Conservation (phyloP, 1,284 basidiomycete genomes). For the Cryptococcus deneoformans region DNA sequence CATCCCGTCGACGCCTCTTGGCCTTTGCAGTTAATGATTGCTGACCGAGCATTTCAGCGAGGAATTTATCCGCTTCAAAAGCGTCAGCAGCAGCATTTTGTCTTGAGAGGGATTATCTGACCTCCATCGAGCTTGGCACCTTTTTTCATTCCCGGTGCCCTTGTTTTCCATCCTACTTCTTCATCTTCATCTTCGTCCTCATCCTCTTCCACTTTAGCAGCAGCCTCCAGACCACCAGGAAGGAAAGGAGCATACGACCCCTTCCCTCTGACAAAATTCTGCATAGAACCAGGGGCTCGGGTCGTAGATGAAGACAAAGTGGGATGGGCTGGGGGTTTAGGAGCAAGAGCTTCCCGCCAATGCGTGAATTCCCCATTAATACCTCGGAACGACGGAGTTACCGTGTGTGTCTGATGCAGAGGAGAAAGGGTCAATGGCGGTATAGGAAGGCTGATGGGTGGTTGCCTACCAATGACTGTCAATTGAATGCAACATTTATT, state of each 20-base stretch:
- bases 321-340: conserved; percentile 56
- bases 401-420: conserved; percentile 69
- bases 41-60: conserved; percentile 43
- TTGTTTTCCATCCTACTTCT: conserved; percentile 46
- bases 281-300: conserved; percentile 70
- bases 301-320: conserved; percentile 78
- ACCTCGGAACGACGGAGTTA: conserved; percentile 73
- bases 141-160: conserved; percentile 40
- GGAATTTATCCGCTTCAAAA: conserved; percentile 40
- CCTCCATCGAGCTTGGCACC: conserved; percentile 43
- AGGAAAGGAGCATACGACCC: conserved; percentile 87
- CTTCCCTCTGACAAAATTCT: conserved; percentile 88
- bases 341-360: conserved; percentile 61
- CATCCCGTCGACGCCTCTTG: conserved; percentile 32
- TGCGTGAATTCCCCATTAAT: conserved; percentile 75
- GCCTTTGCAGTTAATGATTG: conserved; percentile 39
- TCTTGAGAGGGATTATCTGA: conserved; percentile 4
- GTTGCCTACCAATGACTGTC: conserved; percentile 47
- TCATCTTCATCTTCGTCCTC: conserved; percentile 43
- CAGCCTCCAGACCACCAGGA: conserved; percentile 70
- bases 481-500: not conserved
- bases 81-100: not conserved
- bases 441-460: conserved; percentile 30
- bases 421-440: conserved; percentile 63
- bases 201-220: conserved; percentile 31